phyloP scores from a whole-genome alignment of 108 stramenopile species.

The Fragilaria crotonensis region DNA sequence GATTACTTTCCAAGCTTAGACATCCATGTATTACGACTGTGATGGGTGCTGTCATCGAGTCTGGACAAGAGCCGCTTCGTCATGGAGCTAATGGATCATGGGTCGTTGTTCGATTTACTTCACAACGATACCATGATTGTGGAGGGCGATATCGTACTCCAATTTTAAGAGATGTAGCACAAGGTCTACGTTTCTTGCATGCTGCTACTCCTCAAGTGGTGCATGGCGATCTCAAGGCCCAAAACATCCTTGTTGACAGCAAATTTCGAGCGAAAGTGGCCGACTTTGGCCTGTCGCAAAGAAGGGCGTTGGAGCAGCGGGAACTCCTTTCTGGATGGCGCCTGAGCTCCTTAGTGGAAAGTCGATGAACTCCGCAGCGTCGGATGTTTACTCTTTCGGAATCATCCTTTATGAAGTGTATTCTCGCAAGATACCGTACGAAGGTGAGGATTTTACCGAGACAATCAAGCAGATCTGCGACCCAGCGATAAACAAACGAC shows the following conservation, averaged over 20 bases:
- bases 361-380: slow-evolving; percentile 26
- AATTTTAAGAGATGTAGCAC: slow-evolving; percentile 49
- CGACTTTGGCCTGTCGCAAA: slow-evolving; percentile 48
- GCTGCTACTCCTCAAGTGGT: slow-evolving; percentile 48
- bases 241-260: slow-evolving; percentile 51
- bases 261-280: slow-evolving; percentile 53
- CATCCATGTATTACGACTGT: slow-evolving; percentile 66
- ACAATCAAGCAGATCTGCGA: slow-evolving; percentile 33
- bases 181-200: slow-evolving; percentile 59
- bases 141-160: slow-evolving; percentile 39
- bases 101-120: slow-evolving; percentile 49
- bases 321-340: slow-evolving; percentile 97
- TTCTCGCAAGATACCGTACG: slow-evolving; percentile 45
- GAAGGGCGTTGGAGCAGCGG: slow-evolving; percentile 35
- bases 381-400: slow-evolving; percentile 61
- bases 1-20: slow-evolving; percentile 40
- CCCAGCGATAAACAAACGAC: slow-evolving; percentile 34
- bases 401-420: slow-evolving; percentile 54
- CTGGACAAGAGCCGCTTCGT: slow-evolving; percentile 37
- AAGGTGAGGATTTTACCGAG: slow-evolving; percentile 28
- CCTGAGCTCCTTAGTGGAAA: slow-evolving; percentile 66
- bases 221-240: slow-evolving; percentile 54
- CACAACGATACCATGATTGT: slow-evolving; percentile 46
- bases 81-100: slow-evolving; percentile 46
- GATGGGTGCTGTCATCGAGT: slow-evolving; percentile 42